These are phyloP conservation scores for Phanerodontia chrysosporium DNA, from an alignment of 768 basidiomycete genomes.

Conservation along the genomic window DNA sequence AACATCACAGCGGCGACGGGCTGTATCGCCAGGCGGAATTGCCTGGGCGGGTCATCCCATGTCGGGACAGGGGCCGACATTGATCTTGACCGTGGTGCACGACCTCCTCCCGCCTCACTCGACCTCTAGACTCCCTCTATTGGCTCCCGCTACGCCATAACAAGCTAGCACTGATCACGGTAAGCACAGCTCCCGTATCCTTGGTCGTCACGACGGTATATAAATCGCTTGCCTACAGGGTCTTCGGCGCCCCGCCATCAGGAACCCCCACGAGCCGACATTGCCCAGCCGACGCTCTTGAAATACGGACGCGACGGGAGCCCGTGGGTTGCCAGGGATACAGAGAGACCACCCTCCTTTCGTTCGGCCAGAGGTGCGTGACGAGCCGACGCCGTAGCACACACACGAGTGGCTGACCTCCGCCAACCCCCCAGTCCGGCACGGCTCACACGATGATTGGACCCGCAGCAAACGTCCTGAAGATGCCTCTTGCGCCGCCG, in stretches of 20 bases:
- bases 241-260: neutral
- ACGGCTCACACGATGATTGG: neutral
- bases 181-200: neutral
- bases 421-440: neutral
- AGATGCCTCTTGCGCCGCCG: neutral
- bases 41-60: neutral
- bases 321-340: neutral
- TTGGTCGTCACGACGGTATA: neutral
- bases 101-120: neutral
- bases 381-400: neutral
- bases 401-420: neutral
- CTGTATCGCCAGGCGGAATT: neutral
- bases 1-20: neutral
- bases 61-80: constrained; percentile 1
- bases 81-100: neutral
- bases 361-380: no score
- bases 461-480: neutral
- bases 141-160: neutral
- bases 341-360: no score
- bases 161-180: neutral
- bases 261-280: neutral
- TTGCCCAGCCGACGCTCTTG: neutral
- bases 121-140: neutral
- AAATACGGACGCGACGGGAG: neutral
- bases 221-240: neutral